phyloP scores from a whole-genome alignment of 441 rosid genomes.

The Biscutella auriculata region DNA sequence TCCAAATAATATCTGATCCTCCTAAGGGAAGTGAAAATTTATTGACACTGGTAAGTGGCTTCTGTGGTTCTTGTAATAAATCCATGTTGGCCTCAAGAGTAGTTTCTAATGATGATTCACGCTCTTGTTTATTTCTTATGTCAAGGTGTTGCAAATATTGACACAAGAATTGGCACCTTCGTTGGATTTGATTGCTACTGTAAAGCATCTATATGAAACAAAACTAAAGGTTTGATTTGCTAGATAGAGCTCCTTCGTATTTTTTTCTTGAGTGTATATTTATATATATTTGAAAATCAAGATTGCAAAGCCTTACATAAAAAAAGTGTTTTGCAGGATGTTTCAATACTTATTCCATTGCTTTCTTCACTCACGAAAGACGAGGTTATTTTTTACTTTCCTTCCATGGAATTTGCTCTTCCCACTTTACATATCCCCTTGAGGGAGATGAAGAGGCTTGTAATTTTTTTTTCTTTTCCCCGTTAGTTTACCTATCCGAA shows the following conservation, averaged over 20 bases:
- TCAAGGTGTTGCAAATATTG: constrained; percentile 86
- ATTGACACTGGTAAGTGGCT: constrained; percentile 59
- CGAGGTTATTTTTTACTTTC: constrained; percentile 44
- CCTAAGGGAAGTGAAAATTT: constrained; percentile 98
- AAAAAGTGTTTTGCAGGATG: constrained; percentile 61
- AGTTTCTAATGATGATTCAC: constrained; percentile 13
- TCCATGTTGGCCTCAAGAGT: constrained; percentile 4
- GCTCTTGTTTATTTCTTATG: constrained; percentile 24
- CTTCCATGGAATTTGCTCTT: constrained; percentile 8
- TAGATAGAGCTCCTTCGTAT: background rate
- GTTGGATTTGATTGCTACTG: constrained; percentile 71
- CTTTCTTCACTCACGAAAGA: constrained; percentile 86
- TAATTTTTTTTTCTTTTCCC: background rate
- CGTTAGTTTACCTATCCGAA: background rate
- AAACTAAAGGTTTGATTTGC: constrained; percentile 65
- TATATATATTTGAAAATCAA: background rate
- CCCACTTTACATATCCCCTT: background rate
- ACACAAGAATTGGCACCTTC: constrained; percentile 82
- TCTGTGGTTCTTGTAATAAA: constrained; percentile 6
- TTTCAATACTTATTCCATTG: constrained; percentile 89
- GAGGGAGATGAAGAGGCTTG: constrained; percentile 7
- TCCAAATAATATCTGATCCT: constrained; percentile 79
- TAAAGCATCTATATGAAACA: constrained; percentile 88
- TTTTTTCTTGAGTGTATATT: background rate
- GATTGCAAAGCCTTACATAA: constrained; percentile 5